Percentiles rank a stretch among this genome's conserved stretches.
These are phyloP conservation scores for Lactifluus echinatus DNA, from an alignment of 768 basidiomycete genomes.

Conservation along the genomic window DNA sequence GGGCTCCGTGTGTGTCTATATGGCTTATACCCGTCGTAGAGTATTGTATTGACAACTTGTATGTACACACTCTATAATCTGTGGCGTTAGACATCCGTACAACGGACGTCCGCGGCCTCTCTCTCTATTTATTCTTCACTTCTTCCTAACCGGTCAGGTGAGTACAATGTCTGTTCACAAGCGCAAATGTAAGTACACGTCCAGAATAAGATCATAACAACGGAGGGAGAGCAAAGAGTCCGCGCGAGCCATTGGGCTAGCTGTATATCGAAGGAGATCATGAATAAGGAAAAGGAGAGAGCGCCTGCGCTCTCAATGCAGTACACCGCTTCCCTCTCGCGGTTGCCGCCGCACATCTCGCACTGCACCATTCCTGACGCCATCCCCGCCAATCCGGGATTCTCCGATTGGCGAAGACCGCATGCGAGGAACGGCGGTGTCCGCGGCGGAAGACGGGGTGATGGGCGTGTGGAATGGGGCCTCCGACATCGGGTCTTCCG, in stretches of 20 bases:
- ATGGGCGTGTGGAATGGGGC: conserved; percentile 6
- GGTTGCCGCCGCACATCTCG: conserved; percentile 7
- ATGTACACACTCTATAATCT: not conserved
- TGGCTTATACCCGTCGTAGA: not conserved
- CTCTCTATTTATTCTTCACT: not conserved
- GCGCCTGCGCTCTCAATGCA: conserved; percentile 6
- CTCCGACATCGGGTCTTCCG: conserved; percentile 14
- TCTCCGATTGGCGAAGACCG: conserved; percentile 1
- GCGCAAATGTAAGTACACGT: conserved; percentile 14
- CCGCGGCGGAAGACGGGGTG: conserved; percentile 12
- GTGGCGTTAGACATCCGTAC: not conserved
- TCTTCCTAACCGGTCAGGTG: conserved; percentile 3
- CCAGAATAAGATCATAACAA: conserved; percentile 7
- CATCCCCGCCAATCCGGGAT: conserved; percentile 9
- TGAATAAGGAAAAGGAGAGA: not conserved
- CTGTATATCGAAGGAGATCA: conserved; percentile 11
- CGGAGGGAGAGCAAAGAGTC: not conserved
- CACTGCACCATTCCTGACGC: conserved; percentile 2
- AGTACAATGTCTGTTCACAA: conserved; percentile 13
- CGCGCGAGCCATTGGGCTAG: conserved; percentile 2
- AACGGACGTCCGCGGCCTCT: conserved; percentile 4
- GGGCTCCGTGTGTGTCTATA: not conserved
- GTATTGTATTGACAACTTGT: not conserved
- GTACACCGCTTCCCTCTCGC: conserved; percentile 3
- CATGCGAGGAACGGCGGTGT: not conserved